A percentile compares a stretch with the other conserved stretches of the same genome.
Evolutionary conservation across 1,284 basidiomycete species (phyloP).

Genomic region (Microbotryum violaceum): DNA sequence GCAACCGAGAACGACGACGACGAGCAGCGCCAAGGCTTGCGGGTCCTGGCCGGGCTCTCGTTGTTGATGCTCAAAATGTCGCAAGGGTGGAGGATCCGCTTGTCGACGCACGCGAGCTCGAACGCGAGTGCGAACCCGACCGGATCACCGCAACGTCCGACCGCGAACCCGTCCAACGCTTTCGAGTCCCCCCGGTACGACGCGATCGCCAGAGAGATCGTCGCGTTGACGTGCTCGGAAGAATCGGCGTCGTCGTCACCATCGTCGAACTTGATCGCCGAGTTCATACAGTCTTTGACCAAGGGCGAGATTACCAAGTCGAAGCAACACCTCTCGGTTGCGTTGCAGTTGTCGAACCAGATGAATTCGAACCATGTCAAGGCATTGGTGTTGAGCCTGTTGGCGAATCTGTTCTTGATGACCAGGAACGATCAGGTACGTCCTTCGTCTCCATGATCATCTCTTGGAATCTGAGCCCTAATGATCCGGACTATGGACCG

Average conservation of each 20-base stretch:
- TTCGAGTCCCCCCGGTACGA: not conserved
- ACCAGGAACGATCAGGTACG: constrained; percentile 16
- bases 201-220: not conserved
- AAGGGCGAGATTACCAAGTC: constrained; percentile 7
- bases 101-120: not conserved
- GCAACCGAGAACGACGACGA: not conserved
- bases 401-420: constrained; percentile 11
- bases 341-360: constrained; percentile 1
- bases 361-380: constrained; percentile 3
- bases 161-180: not conserved
- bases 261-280: constrained; percentile 1
- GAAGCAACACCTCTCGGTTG: constrained; percentile 6
- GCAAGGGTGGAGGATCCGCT: not conserved
- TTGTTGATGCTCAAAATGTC: constrained; percentile 6
- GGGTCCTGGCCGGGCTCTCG: not conserved
- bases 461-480: not conserved
- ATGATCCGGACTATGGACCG: too few relatives aligned
- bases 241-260: not conserved
- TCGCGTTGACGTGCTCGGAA: not conserved
- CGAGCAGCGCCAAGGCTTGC: not conserved
- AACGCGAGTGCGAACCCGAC: not conserved
- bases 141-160: not conserved
- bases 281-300: constrained; percentile 4
- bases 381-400: constrained; percentile 4
- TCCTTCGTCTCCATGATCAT: not conserved